Conservation (phyloP, 768 basidiomycete genomes). For the Clavaria fumosa region DNA sequence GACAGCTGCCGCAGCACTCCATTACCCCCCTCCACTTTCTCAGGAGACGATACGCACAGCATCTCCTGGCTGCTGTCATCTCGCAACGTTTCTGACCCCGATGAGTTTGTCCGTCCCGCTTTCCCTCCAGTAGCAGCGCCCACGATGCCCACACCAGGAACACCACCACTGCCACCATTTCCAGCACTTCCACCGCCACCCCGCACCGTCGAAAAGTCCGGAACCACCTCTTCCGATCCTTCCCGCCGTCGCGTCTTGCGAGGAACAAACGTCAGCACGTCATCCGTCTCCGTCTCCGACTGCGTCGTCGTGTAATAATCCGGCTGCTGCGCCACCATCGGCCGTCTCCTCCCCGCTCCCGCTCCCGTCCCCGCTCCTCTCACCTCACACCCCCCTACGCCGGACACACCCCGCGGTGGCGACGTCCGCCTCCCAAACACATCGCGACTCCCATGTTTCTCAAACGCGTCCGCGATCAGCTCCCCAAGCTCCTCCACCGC, state of each 20-base stretch:
- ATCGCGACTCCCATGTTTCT: constrained; percentile 16
- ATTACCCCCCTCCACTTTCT: too few species aligned
- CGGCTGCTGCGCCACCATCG: not conserved
- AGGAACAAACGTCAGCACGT: constrained; percentile 59
- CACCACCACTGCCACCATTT: too few species aligned
- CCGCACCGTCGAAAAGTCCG: not conserved
- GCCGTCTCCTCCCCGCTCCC: constrained; percentile 1
- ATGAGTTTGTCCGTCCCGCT: constrained; percentile 4
- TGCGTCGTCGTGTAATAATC: constrained; percentile 13
- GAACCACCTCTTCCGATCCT: constrained; percentile 1
- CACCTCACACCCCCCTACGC: too few species aligned
- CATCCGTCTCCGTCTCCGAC: constrained; percentile 54
- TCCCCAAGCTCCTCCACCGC: constrained; percentile 72
- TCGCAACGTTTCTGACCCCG: constrained; percentile 8
- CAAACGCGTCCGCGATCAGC: constrained; percentile 80
- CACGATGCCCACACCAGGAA: too few species aligned
- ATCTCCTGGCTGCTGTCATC: too few species aligned
- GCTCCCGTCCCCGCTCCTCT: constrained; percentile 2
- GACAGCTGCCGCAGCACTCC: too few species aligned
- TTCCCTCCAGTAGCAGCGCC: too few species aligned
- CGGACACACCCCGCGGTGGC: too few species aligned
- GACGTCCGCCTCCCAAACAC: not conserved
- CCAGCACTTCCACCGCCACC: too few species aligned
- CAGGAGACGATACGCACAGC: too few species aligned
- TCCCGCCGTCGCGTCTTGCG: constrained; percentile 25